A percentile compares a stretch with the other conserved stretches of the same genome.
Conservation (phyloP, 331 rosid species). For the Arachis monticola region DNA sequence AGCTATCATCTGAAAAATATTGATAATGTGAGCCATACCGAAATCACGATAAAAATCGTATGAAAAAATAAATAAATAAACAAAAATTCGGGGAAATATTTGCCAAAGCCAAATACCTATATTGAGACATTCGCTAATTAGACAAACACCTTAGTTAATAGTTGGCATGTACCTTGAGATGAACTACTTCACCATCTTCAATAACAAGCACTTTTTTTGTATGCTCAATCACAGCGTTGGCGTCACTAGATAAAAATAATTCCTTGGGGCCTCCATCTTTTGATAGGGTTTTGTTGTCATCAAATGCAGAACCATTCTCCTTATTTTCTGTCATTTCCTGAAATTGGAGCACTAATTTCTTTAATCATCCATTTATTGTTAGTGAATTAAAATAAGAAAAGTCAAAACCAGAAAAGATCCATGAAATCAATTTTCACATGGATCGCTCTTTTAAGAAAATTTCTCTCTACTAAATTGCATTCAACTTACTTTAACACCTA, state of each 20-base stretch:
- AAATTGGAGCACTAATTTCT: conserved; percentile 40
- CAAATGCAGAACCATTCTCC: conserved; percentile 72
- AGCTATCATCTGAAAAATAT: conserved; percentile 3
- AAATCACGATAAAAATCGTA: conserved; percentile 22
- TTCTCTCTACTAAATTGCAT: conserved; percentile 14
- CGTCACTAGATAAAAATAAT: conserved; percentile 94
- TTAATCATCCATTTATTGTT: conserved; percentile 23
- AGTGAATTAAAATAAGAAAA: conserved; percentile 5
- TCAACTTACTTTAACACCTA: conserved; percentile 89
- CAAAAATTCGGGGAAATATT: conserved; percentile 7
- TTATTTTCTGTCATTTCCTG: conserved; percentile 75
- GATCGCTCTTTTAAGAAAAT: conserved; percentile 11
- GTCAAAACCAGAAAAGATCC: conserved; percentile 12
- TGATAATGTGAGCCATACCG: no score
- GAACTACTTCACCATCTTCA: conserved; percentile 97
- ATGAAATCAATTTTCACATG: not conserved
- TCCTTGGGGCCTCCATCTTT: conserved; percentile 82
- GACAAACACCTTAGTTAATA: no score
- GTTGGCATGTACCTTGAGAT: conserved; percentile 73
- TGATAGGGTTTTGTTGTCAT: conserved; percentile 78
- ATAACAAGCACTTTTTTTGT: conserved; percentile 93
- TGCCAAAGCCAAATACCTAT: conserved; percentile 16
- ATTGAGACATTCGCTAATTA: conserved; percentile 3
- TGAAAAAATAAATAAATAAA: not conserved
- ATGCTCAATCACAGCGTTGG: conserved; percentile 94